Evolutionary conservation across 2,329 filamentous ascomycete species (phyloP).

Genomic region (Colletotrichum scovillei): DNA sequence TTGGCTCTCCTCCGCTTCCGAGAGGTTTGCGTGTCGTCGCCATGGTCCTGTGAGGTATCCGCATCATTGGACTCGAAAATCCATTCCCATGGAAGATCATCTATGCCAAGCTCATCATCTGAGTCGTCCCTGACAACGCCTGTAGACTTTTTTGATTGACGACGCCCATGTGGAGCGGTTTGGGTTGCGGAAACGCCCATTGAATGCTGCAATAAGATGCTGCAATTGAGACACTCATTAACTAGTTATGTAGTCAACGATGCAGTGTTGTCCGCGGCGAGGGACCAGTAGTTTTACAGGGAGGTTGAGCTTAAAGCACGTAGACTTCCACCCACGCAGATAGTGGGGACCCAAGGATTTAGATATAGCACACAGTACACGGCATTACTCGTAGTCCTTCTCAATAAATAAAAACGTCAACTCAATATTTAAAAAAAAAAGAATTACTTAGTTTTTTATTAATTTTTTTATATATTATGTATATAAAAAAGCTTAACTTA

Average conservation of each 20-base stretch:
- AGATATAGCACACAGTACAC: no score
- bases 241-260: not conserved
- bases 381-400: no score
- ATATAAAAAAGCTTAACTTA: no score
- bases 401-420: no score
- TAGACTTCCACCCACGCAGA: no score
- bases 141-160: conserved; percentile 42
- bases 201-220: not conserved
- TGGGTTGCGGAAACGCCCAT: not conserved
- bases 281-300: not conserved
- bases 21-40: not conserved
- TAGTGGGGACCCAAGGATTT: no score
- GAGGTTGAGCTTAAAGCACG: no score
- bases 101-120: conserved; percentile 84
- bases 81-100: conserved; percentile 84
- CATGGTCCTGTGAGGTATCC: not conserved
- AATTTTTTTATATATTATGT: no score
- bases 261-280: no score
- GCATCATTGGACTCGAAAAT: conserved; percentile 66
- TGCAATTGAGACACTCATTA: not conserved
- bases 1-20: not conserved
- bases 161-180: not conserved
- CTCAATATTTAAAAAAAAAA: no score
- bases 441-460: no score
- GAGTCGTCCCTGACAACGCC: conserved; percentile 82